These are phyloP conservation scores for Colletotrichum falcatum DNA, from an alignment of 2,329 filamentous ascomycete species.

Conservation along the genomic window DNA sequence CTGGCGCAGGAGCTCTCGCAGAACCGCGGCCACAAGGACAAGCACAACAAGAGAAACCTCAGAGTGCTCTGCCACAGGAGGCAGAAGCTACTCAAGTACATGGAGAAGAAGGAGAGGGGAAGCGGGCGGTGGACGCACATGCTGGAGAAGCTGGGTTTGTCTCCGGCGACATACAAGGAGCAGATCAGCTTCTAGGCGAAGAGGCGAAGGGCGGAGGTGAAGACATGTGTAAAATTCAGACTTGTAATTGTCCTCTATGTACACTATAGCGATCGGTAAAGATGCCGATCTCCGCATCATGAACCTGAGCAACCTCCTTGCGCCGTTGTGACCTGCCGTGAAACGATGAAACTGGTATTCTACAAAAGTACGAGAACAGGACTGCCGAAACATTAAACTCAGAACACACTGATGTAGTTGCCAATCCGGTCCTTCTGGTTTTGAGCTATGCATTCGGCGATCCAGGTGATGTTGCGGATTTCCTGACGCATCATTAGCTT, in stretches of 20 bases:
- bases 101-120: conserved; percentile 90
- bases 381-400: conserved; percentile 47
- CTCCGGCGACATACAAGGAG: conserved; percentile 88
- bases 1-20: conserved; percentile 78
- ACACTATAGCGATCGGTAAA: conserved; percentile 55
- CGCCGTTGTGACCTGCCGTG: conserved; percentile 52
- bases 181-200: conserved; percentile 79
- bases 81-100: conserved; percentile 88
- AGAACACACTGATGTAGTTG: conserved; percentile 99
- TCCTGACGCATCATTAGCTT: conserved; percentile 72
- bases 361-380: conserved; percentile 52
- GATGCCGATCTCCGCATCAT: conserved; percentile 43
- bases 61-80: conserved; percentile 86
- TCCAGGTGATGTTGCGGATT: conserved; percentile 99
- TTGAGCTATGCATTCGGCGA: conserved; percentile 98
- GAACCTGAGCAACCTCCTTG: conserved; percentile 42
- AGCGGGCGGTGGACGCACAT: conserved; percentile 91
- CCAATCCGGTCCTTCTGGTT: conserved; percentile 99
- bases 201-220: conserved; percentile 26
- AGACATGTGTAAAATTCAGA: conserved; percentile 56
- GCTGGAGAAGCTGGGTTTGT: conserved; percentile 85
- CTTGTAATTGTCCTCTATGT: conserved; percentile 60
- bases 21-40: conserved; percentile 82
- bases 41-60: conserved; percentile 93
- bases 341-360: conserved; percentile 51